Evolutionary conservation across 352 stramenopile species (phyloP).

Genomic region (Elongisporangium prolatum): DNA sequence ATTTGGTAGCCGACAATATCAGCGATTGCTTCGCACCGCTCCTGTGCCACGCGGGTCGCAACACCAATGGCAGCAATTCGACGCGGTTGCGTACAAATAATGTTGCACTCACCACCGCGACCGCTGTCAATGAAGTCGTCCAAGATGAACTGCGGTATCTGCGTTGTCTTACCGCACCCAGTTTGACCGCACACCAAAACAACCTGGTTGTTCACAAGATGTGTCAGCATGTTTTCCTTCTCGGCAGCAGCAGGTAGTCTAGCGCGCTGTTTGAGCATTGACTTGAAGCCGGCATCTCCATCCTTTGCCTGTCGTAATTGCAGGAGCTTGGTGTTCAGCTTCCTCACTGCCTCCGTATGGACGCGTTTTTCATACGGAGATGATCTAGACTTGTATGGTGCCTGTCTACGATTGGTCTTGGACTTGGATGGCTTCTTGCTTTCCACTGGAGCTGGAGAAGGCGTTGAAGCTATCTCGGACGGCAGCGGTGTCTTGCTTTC

Average conservation of each 20-base stretch:
- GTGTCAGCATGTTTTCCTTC: constrained; percentile 50
- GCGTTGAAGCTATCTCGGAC: constrained; percentile 6
- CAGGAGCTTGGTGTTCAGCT: constrained; percentile 42
- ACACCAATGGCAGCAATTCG: constrained; percentile 96
- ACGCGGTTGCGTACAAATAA: constrained; percentile 96
- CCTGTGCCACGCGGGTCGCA: constrained; percentile 92
- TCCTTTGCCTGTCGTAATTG: constrained; percentile 39
- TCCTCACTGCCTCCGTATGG: constrained; percentile 29
- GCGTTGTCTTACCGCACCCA: constrained; percentile 94
- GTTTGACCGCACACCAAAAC: constrained; percentile 95
- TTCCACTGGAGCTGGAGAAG: constrained; percentile 4
- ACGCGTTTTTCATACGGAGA: constrained; percentile 14
- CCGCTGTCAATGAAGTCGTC: constrained; percentile 89
- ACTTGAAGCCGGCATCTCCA: constrained; percentile 33
- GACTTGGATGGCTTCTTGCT: neutral
- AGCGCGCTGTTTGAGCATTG: constrained; percentile 47
- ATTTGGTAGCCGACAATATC: constrained; percentile 95
- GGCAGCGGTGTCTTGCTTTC: constrained; percentile 1
- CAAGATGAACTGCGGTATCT: constrained; percentile 97
- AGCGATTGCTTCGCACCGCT: constrained; percentile 87
- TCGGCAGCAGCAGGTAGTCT: constrained; percentile 62
- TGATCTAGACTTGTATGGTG: constrained; percentile 7
- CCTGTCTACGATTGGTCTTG: constrained; percentile 16
- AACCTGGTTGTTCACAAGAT: constrained; percentile 76
- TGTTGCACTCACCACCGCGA: constrained; percentile 88